phyloP scores from a whole-genome alignment of 176 grass and related monocot genomes.

The Oryza brachyantha region DNA sequence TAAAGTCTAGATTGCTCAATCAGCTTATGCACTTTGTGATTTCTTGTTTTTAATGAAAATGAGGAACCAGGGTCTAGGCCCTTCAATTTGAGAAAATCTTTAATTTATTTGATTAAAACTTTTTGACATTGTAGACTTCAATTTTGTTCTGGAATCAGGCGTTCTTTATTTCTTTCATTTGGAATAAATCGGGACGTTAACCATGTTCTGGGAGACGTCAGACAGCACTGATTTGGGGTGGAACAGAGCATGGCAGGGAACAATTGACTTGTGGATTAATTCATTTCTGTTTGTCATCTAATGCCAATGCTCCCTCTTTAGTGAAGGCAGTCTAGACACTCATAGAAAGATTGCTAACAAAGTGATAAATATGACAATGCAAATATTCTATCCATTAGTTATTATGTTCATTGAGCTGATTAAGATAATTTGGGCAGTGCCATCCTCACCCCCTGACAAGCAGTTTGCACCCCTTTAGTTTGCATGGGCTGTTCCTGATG shows the following conservation, averaged over 20 bases:
- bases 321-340: not conserved
- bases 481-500: not conserved
- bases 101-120: not conserved
- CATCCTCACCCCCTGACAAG: not conserved
- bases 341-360: not conserved
- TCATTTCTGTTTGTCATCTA: not conserved
- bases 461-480: not conserved
- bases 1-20: too few relatives aligned
- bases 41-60: not conserved
- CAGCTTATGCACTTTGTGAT: not conserved
- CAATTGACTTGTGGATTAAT: not conserved
- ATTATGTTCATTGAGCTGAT: not conserved
- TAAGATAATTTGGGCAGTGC: not conserved
- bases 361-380: not conserved
- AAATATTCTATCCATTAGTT: not conserved
- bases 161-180: not conserved
- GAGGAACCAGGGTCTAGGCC: not conserved
- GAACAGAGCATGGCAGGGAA: not conserved
- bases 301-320: not conserved
- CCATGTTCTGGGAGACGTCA: not conserved
- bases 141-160: conserved; percentile 5
- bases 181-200: not conserved
- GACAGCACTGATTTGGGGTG: not conserved
- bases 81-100: not conserved
- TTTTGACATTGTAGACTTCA: not conserved